Evolutionary conservation across 352 stramenopile species (phyloP).

Genomic region (Globisporangium cystogenes): DNA sequence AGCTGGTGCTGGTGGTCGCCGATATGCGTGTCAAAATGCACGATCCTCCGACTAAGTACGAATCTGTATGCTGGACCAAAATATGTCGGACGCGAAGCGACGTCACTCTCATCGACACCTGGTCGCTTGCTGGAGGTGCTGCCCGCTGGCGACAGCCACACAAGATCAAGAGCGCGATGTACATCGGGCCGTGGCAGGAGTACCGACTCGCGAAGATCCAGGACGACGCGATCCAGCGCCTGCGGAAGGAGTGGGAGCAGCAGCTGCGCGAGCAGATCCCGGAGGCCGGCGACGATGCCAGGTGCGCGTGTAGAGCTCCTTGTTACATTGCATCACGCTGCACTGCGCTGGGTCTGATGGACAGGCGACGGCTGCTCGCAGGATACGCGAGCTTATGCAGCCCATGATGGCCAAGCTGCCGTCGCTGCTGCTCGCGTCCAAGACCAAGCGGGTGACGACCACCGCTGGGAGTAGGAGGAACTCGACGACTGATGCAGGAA

Average conservation of each 20-base stretch:
- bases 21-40: background rate
- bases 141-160: no score
- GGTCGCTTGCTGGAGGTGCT: no score
- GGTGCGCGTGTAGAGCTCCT: constrained; percentile 13
- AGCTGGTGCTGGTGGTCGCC: no score
- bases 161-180: constrained; percentile 29
- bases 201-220: constrained; percentile 84
- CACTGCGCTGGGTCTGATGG: background rate
- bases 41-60: background rate
- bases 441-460: constrained; percentile 15
- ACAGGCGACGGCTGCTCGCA: constrained; percentile 5
- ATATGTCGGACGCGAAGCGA: background rate
- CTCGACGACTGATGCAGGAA: background rate
- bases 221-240: constrained; percentile 63
- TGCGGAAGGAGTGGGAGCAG: constrained; percentile 59
- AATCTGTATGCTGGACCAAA: background rate
- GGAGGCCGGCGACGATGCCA: constrained; percentile 28
- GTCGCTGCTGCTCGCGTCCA: constrained; percentile 51
- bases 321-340: background rate
- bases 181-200: constrained; percentile 84
- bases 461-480: background rate
- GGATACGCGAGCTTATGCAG: constrained; percentile 77
- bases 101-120: no score
- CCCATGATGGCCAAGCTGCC: constrained; percentile 66
- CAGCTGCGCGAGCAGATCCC: constrained; percentile 49